phyloP scores from a whole-genome alignment of 805 yeast species.

The Cephaloascus fragrans region DNA sequence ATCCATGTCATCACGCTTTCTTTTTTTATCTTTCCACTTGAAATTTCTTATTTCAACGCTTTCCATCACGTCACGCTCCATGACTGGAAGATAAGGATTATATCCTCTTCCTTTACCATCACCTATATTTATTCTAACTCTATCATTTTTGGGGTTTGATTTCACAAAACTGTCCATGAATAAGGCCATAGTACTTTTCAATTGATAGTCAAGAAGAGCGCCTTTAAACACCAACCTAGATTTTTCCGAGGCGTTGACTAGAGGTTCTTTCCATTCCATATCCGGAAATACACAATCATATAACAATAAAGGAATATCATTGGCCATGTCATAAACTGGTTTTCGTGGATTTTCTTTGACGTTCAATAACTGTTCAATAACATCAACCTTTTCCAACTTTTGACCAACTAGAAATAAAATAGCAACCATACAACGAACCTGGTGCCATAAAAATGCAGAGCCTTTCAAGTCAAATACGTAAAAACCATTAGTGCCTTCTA shows the following conservation, averaged over 20 bases:
- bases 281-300: constrained; percentile 74
- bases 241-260: constrained; percentile 22
- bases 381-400: constrained; percentile 47
- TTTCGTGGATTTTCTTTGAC: constrained; percentile 45
- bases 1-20: background rate
- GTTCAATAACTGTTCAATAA: constrained; percentile 53
- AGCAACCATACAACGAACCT: constrained; percentile 93
- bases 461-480: constrained; percentile 76
- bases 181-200: constrained; percentile 44
- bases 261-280: constrained; percentile 53
- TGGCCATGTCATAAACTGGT: constrained; percentile 84
- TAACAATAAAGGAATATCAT: constrained; percentile 77
- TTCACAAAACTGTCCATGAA: constrained; percentile 32
- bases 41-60: constrained; percentile 62
- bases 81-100: constrained; percentile 46
- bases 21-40: constrained; percentile 41
- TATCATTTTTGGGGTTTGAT: constrained; percentile 13
- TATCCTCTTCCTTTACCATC: constrained; percentile 65
- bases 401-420: constrained; percentile 76
- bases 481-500: constrained; percentile 25
- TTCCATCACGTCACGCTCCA: constrained; percentile 47
- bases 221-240: constrained; percentile 37
- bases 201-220: constrained; percentile 42
- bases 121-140: constrained; percentile 49
- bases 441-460: constrained; percentile 94